These are phyloP conservation scores for Phenoliferia sp. DNA, from an alignment of 1,284 basidiomycete genomes.

Conservation along the genomic window DNA sequence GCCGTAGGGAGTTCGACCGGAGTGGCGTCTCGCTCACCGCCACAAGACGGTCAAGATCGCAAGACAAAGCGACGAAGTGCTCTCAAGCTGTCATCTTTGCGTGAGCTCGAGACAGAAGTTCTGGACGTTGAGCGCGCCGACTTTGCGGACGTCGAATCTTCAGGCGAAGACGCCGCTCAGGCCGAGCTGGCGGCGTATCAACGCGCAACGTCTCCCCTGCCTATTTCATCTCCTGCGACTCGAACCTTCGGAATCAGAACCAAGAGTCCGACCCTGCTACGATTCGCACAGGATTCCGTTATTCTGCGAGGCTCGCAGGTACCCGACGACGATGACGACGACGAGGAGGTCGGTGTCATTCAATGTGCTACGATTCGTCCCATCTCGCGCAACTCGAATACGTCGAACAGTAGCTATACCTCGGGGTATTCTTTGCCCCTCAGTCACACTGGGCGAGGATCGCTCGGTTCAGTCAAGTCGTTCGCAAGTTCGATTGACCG, in stretches of 20 bases:
- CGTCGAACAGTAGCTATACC: background rate
- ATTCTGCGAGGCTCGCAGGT: slow-evolving; percentile 6
- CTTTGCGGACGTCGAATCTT: slow-evolving; percentile 3
- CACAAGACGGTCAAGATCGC: background rate
- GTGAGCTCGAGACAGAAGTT: slow-evolving; percentile 6
- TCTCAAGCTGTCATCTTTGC: background rate
- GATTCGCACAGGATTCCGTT: background rate
- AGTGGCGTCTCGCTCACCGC: background rate
- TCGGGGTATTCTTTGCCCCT: background rate
- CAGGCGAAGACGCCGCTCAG: background rate
- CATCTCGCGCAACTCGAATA: slow-evolving; percentile 1
- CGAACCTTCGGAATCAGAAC: background rate
- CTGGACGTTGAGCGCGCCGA: slow-evolving; percentile 11
- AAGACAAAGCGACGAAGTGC: background rate
- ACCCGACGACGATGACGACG: slow-evolving; percentile 4
- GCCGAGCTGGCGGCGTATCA: background rate
- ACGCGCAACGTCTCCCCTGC: background rate
- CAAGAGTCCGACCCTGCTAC: background rate
- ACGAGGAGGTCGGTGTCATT: slow-evolving; percentile 13
- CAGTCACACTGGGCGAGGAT: background rate
- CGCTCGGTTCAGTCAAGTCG: background rate
- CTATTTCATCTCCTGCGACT: background rate
- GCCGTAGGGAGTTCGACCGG: background rate
- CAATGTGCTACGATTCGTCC: slow-evolving; percentile 25
- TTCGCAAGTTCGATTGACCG: background rate